Evolutionary conservation across 352 stramenopile species (phyloP).

Genomic region (Globisporangium uncinulatum): DNA sequence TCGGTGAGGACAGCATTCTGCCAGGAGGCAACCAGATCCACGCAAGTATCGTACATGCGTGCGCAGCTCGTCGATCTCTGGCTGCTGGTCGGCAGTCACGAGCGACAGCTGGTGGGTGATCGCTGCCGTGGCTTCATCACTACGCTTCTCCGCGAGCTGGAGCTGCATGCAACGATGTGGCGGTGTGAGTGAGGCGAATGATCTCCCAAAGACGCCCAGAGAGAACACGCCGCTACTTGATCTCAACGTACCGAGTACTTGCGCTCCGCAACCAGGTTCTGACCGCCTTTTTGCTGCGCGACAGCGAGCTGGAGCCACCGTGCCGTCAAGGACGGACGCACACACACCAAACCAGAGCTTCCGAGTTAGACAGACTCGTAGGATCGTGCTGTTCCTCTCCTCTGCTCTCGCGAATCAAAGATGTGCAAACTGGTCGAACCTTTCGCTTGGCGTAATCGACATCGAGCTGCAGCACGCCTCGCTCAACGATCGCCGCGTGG

Average conservation of each 20-base stretch:
- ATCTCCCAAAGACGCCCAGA: no score
- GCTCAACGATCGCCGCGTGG: slow-evolving; percentile 33
- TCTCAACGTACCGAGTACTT: slow-evolving; percentile 37
- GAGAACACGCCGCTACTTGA: not conserved
- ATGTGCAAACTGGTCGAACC: slow-evolving; percentile 12
- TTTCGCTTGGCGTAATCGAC: slow-evolving; percentile 69
- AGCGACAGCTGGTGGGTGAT: slow-evolving; percentile 20
- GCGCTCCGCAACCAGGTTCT: slow-evolving; percentile 48
- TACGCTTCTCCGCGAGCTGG: slow-evolving; percentile 6
- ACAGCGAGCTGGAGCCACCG: slow-evolving; percentile 26
- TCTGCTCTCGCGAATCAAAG: not conserved
- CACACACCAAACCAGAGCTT: not conserved
- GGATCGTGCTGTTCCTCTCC: not conserved
- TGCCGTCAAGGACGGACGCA: not conserved
- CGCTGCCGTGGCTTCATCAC: slow-evolving; percentile 3
- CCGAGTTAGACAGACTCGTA: not conserved
- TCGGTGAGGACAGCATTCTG: not conserved
- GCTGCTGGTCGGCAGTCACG: slow-evolving; percentile 19
- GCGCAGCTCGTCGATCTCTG: slow-evolving; percentile 20
- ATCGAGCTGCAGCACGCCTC: slow-evolving; percentile 48
- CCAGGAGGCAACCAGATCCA: no score
- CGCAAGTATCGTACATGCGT: slow-evolving; percentile 13
- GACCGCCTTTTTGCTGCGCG: slow-evolving; percentile 53
- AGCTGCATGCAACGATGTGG: slow-evolving; percentile 1
- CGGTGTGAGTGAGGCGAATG: not conserved